These are phyloP conservation scores for Ricinus communis DNA, from an alignment of 345 rosid species.

Conservation along the genomic window DNA sequence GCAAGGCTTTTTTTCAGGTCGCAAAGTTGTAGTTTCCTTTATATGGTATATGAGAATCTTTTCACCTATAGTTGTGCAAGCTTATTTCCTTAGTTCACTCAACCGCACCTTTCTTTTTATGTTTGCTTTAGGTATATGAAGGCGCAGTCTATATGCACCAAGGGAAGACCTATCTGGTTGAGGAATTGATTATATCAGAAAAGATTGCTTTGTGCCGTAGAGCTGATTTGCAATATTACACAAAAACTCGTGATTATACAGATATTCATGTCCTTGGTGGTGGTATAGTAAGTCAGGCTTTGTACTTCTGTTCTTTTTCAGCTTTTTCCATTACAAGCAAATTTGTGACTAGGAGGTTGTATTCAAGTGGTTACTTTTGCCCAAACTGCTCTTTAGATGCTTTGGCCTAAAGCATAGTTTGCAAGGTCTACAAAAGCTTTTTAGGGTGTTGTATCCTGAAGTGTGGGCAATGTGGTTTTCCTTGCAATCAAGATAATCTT, in stretches of 20 bases:
- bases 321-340: not conserved
- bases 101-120: not conserved
- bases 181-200: slow-evolving; percentile 52
- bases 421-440: too few relatives aligned
- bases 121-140: slow-evolving; percentile 57
- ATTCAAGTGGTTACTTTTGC: too few relatives aligned
- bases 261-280: slow-evolving; percentile 75
- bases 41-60: not conserved
- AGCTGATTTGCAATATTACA: slow-evolving; percentile 71
- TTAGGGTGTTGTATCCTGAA: too few relatives aligned
- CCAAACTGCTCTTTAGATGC: too few relatives aligned
- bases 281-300: slow-evolving; percentile 53
- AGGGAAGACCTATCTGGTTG: slow-evolving; percentile 83
- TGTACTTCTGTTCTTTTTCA: not conserved
- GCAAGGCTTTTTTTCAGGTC: slow-evolving; percentile 97
- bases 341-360: too few relatives aligned
- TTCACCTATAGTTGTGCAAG: not conserved
- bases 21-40: slow-evolving; percentile 6
- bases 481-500: too few relatives aligned
- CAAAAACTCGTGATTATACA: slow-evolving; percentile 77
- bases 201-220: slow-evolving; percentile 70
- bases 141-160: slow-evolving; percentile 91
- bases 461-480: too few relatives aligned
- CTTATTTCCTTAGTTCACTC: slow-evolving; percentile 9
- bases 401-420: too few relatives aligned